Base-by-base conservation (phyloP, 1,284 basidiomycete genomes). In the Macrocystidia cucumis region DNA sequence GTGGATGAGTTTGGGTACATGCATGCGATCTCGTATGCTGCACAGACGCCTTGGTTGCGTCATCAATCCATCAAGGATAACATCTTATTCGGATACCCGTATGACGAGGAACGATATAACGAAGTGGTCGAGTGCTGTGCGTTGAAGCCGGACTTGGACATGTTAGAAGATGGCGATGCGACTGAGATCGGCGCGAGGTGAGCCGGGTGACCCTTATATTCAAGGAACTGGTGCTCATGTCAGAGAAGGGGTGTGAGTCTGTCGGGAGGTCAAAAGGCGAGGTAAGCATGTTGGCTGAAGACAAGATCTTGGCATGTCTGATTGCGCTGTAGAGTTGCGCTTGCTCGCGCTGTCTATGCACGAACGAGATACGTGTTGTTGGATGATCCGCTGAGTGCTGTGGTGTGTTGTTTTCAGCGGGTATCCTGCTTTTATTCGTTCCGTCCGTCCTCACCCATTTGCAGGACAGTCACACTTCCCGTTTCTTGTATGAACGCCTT, bases 31-130 rank as follows among this genome's bases (percentile, higher is more conserved):
- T 88, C 91, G 1, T 95, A 92, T 45, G 72, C 74, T 28, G 78
- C 88, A 1, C 92, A 96, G 57, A 73, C 78, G 1, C 81, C 91
- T 0, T 96, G 89, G 90, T 65, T 96, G 17, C 48, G 63, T n/a
- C 74, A 79, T 46, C 70, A 74, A 44, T 70, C 72, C 3, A 79
- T 80, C 56, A 69, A 65, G 50, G 78, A 84, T 22, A 86, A 87
- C 50, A 79, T 87, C 41, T 50, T 85, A 18, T 88, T 86, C 49
- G 81, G 78, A 3, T 69, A 66, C 38, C 74, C 75, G 2, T 72
- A 67, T 37, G 79, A 87, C 38, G 70, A 80, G 47, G 67, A 67
- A 37, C 60, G 80, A 22, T 88, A 86, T 49, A 52, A 72, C n/a
- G 63, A 59, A 0, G 81, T 83, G 20, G 47, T 87, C 3, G 74